phyloP scores from a whole-genome alignment of 345 rosid genomes.

The Clarkia xantiana region DNA sequence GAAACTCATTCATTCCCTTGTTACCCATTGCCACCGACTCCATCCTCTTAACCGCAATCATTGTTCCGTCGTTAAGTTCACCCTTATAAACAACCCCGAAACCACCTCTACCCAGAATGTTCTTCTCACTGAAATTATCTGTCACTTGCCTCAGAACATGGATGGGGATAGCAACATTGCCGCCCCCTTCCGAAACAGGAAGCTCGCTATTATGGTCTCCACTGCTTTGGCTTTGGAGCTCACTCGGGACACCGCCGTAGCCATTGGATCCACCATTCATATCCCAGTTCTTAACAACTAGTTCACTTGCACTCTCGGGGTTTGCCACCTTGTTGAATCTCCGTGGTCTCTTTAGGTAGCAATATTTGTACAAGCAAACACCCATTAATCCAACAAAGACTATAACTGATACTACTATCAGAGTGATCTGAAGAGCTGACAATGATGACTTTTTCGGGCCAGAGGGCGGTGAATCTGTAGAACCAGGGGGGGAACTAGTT shows the following conservation, averaged over 20 bases:
- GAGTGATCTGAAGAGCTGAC: slow-evolving; percentile 30
- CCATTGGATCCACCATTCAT: slow-evolving; percentile 18
- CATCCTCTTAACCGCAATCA: slow-evolving; percentile 84
- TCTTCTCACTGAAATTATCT: slow-evolving; percentile 46
- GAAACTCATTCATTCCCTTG: slow-evolving; percentile 73
- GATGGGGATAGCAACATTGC: slow-evolving; percentile 48
- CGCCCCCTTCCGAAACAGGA: slow-evolving; percentile 43
- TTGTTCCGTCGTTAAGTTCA: slow-evolving; percentile 72
- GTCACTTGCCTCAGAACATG: slow-evolving; percentile 66
- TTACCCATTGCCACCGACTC: slow-evolving; percentile 39
- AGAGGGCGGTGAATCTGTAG: slow-evolving; percentile 10
- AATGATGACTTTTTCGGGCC: slow-evolving; percentile 12
- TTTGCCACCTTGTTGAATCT: slow-evolving; percentile 24
- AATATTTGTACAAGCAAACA: slow-evolving; percentile 35
- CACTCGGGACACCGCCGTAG: slow-evolving; percentile 25
- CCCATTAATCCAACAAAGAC: slow-evolving; percentile 27
- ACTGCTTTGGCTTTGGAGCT: slow-evolving; percentile 43
- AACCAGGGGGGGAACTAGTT: slow-evolving; percentile 7
- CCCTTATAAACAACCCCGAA: slow-evolving; percentile 83
- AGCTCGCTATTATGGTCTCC: slow-evolving; percentile 36
- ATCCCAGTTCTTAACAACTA: slow-evolving; percentile 20
- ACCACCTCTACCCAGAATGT: slow-evolving; percentile 72
- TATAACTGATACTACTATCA: slow-evolving; percentile 27
- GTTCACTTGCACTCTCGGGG: slow-evolving; percentile 28
- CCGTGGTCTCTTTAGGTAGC: slow-evolving; percentile 21